Evolutionary conservation across 2,329 filamentous ascomycete genomes (phyloP).

Genomic region (Ceratocystis albifundus): DNA sequence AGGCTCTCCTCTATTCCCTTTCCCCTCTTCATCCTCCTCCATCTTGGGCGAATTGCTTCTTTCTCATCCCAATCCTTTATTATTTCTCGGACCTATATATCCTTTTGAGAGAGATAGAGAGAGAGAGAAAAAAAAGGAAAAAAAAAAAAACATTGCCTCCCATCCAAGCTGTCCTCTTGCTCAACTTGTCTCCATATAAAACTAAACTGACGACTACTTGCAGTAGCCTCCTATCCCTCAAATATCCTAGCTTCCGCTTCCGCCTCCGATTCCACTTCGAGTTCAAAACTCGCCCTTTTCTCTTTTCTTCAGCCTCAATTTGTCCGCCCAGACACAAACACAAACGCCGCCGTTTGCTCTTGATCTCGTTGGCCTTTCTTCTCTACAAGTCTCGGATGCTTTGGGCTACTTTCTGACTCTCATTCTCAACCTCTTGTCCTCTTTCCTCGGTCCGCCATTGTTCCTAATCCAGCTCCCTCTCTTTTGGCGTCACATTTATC

Average conservation of each 20-base stretch:
- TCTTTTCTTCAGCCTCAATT: conserved; percentile 1
- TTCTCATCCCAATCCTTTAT: conserved; percentile 3
- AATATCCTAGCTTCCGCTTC: conserved; percentile 8
- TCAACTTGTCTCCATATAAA: conserved; percentile 8
- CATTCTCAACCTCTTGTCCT: conserved; percentile 8
- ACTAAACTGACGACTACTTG: neutral
- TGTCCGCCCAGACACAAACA: neutral
- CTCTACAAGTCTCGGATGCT: conserved; percentile 10
- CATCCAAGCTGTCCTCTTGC: neutral
- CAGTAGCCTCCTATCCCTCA: neutral
- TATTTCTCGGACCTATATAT: conserved; percentile 6
- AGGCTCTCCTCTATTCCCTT: conserved; percentile 2
- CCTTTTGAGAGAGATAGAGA: neutral
- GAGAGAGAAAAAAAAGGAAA: too few relatives aligned
- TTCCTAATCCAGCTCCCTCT: conserved; percentile 1
- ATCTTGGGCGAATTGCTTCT: conserved; percentile 7
- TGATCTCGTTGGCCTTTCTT: neutral
- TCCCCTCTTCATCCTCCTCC: neutral
- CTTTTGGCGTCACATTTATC: neutral
- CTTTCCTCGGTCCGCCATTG: neutral
- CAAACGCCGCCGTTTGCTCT: neutral
- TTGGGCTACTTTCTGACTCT: conserved; percentile 13
- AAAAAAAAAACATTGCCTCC: conserved; percentile 4
- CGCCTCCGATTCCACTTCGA: neutral
- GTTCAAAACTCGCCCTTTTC: conserved; percentile 6